Evolutionary conservation across 1,284 basidiomycete species (phyloP).

Genomic region (Cerioporus squamosus): DNA sequence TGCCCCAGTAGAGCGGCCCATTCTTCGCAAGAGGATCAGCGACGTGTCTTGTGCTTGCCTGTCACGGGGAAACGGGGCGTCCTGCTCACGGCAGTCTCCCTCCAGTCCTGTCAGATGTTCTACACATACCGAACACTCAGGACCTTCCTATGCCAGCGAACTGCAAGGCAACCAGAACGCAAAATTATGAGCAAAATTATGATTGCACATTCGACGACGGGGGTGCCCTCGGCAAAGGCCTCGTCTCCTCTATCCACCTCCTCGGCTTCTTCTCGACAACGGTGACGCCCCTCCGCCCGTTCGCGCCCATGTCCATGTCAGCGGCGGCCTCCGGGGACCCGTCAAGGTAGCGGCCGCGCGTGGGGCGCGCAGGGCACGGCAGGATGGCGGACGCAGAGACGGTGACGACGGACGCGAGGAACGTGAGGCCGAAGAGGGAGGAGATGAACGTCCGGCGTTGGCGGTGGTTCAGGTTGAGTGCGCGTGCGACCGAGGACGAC

Average conservation of each 20-base stretch:
- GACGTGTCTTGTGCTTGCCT: too few species aligned
- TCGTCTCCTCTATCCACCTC: conserved; percentile 81
- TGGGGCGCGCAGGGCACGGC: conserved; percentile 71
- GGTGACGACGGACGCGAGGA: conserved; percentile 74
- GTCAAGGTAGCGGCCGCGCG: conserved; percentile 39
- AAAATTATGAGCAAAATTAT: conserved; percentile 8
- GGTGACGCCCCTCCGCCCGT: conserved; percentile 36
- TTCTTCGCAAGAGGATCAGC: too few species aligned
- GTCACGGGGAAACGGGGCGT: too few species aligned
- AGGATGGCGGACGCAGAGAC: conserved; percentile 80
- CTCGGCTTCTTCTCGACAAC: conserved; percentile 68
- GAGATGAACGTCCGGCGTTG: conserved; percentile 76
- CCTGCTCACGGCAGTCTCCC: too few species aligned
- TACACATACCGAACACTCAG: too few species aligned
- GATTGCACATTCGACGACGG: conserved; percentile 70
- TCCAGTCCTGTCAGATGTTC: too few species aligned
- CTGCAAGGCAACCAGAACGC: too few species aligned
- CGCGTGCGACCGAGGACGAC: conserved; percentile 49
- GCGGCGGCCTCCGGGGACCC: conserved; percentile 46
- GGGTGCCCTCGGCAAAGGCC: conserved; percentile 34
- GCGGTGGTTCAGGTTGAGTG: conserved; percentile 59
- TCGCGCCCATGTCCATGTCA: conserved; percentile 25
- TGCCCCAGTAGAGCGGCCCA: not conserved
- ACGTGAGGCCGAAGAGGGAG: conserved; percentile 78
- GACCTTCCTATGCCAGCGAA: too few species aligned